Evolutionary conservation across 805 yeast species (phyloP).

Genomic region (Millerozyma miso): DNA sequence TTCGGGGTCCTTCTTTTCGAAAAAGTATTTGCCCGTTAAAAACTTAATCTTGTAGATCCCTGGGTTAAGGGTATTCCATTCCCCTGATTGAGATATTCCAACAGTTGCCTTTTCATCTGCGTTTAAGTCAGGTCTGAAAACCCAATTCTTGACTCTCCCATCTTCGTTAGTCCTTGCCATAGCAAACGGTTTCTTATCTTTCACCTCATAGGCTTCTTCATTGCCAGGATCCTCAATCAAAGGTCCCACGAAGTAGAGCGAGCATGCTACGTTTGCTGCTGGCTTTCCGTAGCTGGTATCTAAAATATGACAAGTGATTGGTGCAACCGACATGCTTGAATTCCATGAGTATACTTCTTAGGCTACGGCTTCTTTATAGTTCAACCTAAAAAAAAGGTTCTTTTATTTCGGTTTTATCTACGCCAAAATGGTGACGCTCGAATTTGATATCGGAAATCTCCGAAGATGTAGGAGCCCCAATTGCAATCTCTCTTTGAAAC

Average conservation of each 20-base stretch:
- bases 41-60: constrained; percentile 77
- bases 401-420: no score
- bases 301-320: constrained; percentile 84
- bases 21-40: constrained; percentile 66
- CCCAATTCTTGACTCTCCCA: constrained; percentile 77
- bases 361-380: no score
- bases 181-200: constrained; percentile 48
- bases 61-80: constrained; percentile 47
- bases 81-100: constrained; percentile 24
- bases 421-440: not conserved
- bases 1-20: constrained; percentile 20
- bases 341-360: no score
- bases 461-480: no score
- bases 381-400: no score
- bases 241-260: constrained; percentile 41
- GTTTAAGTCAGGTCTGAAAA: constrained; percentile 33
- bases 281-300: constrained; percentile 85
- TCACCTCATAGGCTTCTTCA: constrained; percentile 26
- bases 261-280: constrained; percentile 70
- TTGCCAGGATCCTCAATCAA: constrained; percentile 16
- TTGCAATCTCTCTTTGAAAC: no score
- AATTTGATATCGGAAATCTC: constrained; percentile 2
- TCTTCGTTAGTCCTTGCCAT: constrained; percentile 69
- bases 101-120: constrained; percentile 10
- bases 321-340: constrained; percentile 35